Base-by-base conservation (phyloP, 2,329 filamentous ascomycete species). In the Diaporthe sp. region DNA sequence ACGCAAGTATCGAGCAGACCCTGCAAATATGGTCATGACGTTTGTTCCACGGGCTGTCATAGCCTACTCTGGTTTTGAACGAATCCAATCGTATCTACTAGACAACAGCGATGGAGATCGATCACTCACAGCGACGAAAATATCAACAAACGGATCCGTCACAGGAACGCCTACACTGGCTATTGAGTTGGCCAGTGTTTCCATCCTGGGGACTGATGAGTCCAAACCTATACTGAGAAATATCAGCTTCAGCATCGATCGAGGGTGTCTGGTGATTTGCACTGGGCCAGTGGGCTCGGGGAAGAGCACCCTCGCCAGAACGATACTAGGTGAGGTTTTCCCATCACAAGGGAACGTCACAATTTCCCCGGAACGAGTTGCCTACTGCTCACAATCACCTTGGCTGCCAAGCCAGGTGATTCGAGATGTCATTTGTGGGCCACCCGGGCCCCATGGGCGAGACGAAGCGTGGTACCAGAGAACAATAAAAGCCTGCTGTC, bases 1-100 rank as follows among this genome's bases (percentile, higher is more conserved):
- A 67, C 42, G 35, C 19, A 50, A 35, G 19, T 15, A 7, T 38
- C 13, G 30, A 17, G 30, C 30, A 67, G 61, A 85, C 35, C 84
- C 85, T 0, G 84, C 85, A 9, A 86, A 86, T 68, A 86, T 86
- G 83, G 77, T 86, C 25, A 85, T 86, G 84, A 85, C 84, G 0
- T 81, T 84, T 25, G 72, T 85, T 0, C 85, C 84, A 0, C 78
- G 80, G 6, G 80, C 77, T 0, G 77, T 85, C 0, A 81, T 80
- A 0, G 78, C 82, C 0, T 79, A 82, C 8, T 77, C 84, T 0
- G 81, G 80, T 28, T 84, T 85, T 64, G 81, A 84, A 19, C 80
- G 83, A 19, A 85, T 86, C 4, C 84, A 86, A 66, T 57, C 61
- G 0, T 86, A 81, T 55, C 73, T 86, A 1, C 45, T 71, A 35